A percentile compares a stretch with the other conserved stretches of the same genome.
phyloP scores from a whole-genome alignment of 192 early-diverging fungal genomes.

The Entophlyctis luteolus region DNA sequence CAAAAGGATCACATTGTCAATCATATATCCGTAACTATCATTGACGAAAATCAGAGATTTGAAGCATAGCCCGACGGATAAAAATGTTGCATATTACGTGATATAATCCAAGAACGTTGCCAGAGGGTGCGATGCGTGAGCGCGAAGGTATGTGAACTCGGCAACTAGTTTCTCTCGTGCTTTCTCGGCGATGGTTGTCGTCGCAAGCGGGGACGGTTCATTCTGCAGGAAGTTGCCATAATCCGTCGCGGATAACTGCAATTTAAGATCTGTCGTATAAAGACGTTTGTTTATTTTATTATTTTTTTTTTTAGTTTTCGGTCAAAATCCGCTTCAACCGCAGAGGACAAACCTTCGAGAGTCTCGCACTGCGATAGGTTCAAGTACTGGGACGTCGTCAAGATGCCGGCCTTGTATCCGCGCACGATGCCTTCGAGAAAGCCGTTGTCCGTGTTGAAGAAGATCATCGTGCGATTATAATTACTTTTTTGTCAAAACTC shows the following conservation, averaged over 20 bases:
- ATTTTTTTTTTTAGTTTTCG: neutral
- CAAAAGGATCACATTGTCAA: slow-evolving; percentile 97
- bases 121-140: slow-evolving; percentile 77
- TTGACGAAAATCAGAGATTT: neutral
- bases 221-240: slow-evolving; percentile 92
- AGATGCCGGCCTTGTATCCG: slow-evolving; percentile 85
- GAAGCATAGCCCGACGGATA: neutral
- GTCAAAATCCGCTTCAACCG: neutral
- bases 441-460: slow-evolving; percentile 86
- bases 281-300: neutral
- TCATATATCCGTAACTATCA: slow-evolving; percentile 90
- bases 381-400: slow-evolving; percentile 75
- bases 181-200: slow-evolving; percentile 85
- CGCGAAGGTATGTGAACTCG: slow-evolving; percentile 89
- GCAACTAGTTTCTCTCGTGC: slow-evolving; percentile 82
- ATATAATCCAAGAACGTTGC: slow-evolving; percentile 94
- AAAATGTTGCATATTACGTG: slow-evolving; percentile 56
- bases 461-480: too few relatives aligned
- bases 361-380: slow-evolving; percentile 98
- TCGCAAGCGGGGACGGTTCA: slow-evolving; percentile 91
- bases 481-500: too few relatives aligned
- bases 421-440: slow-evolving; percentile 93
- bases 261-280: slow-evolving; percentile 71
- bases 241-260: slow-evolving; percentile 92
- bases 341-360: slow-evolving; percentile 68